Base-by-base conservation (phyloP, 202 grass and related monocot species). In the Panicum hallii region DNA sequence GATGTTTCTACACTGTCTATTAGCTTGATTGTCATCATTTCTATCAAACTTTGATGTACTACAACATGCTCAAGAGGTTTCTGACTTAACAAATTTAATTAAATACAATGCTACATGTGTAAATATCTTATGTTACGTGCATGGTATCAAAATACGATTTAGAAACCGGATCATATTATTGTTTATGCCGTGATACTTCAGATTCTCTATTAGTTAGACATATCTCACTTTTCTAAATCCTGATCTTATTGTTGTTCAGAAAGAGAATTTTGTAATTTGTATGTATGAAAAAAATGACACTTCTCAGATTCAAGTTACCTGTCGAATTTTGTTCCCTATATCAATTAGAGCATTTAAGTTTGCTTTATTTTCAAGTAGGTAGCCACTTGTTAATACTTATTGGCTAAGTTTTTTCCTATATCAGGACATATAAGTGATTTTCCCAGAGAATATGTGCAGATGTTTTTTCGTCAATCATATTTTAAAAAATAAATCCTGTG, bases 401-500 rank as follows among this genome's bases (percentile, higher is more conserved):
- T 75, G 2, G 9, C 6, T 83, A 22, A 0, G 0, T 43, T 60
- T 30, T 9, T 34, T 3, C 13, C 41, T 47, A 34, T 50, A 56
- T 71, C 13, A 75, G 68, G 67, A 73, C 16, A 14, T 75, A 16
- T 13, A 30, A 20, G 9, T 73, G 46, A 61, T 72, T 83, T 90
- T 32, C 20, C 23, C 34, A 71, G 43, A 72, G 30, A 63, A 57
- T 67, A 11, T 23, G 53, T 61, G 32, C 7, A 61, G 32, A 23
- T 42, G 8, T 45, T 22, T 57, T 50, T 49, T 55, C 32, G 22
- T 70, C 60, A 58, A 11, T 83, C 56, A 41, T 28, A 63, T 57
- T 74, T 80, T 78, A 50, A 85, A 26, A n/a, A 67, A 3, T 70
- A 79, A 44, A 2, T 26, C 61, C 70, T 93, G 70, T 86, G 54